Evolutionary conservation across 345 rosid genomes (phyloP).

Genomic region (Stellera chamaejasme): DNA sequence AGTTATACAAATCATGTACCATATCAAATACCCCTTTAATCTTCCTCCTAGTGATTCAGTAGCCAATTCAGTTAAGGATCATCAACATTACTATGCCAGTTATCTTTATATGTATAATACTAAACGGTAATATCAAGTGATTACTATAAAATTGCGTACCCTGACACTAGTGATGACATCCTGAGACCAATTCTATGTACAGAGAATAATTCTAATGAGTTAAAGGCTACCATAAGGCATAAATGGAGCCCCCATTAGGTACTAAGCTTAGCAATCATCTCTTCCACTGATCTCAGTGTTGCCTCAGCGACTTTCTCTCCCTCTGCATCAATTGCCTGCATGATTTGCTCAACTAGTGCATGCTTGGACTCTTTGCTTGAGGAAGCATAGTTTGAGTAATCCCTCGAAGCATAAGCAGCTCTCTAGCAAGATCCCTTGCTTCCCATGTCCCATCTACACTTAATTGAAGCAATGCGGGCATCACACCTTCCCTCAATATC

Average conservation of each 20-base stretch:
- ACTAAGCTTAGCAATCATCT: constrained; percentile 65
- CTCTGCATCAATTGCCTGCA: constrained; percentile 67
- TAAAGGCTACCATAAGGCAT: constrained; percentile 2
- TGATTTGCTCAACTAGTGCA: constrained; percentile 47
- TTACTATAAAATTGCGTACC: not conserved
- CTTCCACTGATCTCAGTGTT: constrained; percentile 54
- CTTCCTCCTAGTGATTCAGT: too few relatives aligned
- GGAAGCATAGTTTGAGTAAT: constrained; percentile 27
- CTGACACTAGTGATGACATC: not conserved
- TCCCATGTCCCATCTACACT: constrained; percentile 66
- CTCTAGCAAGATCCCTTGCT: constrained; percentile 53
- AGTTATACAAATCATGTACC: too few relatives aligned
- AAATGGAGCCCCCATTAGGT: constrained; percentile 15
- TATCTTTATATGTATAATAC: not conserved
- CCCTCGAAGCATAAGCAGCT: constrained; percentile 53
- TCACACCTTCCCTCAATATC: constrained; percentile 69
- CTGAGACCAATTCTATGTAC: constrained; percentile 8
- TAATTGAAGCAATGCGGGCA: constrained; percentile 76
- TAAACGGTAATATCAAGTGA: not conserved
- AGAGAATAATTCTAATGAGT: constrained; percentile 1
- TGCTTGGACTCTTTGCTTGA: constrained; percentile 30
- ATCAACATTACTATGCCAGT: too few relatives aligned
- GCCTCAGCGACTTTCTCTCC: constrained; percentile 35
- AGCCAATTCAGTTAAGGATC: too few relatives aligned
- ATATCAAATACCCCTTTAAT: too few relatives aligned